A percentile compares a stretch with the other conserved stretches of the same genome.
These are phyloP conservation scores for Boletales sp. DNA, from an alignment of 768 basidiomycete genomes.

Conservation along the genomic window DNA sequence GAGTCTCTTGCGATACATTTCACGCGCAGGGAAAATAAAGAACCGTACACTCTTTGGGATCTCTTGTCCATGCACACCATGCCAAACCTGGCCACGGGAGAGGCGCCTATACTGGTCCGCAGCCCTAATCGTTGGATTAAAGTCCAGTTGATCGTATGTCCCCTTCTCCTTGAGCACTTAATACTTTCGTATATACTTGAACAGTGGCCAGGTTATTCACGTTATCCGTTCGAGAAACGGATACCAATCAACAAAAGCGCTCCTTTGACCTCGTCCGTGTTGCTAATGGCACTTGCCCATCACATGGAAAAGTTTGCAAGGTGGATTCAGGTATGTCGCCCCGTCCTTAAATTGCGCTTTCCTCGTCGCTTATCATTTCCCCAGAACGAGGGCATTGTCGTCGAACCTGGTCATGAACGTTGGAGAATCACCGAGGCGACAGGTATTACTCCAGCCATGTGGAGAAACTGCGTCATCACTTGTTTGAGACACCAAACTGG, in stretches of 20 bases:
- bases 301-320: slow-evolving; percentile 31
- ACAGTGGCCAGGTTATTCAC: slow-evolving; percentile 50
- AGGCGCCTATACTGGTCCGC: slow-evolving; percentile 17
- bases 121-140: slow-evolving; percentile 30
- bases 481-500: slow-evolving; percentile 37
- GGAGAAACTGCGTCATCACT: slow-evolving; percentile 37
- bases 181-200: neutral
- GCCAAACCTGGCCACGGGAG: slow-evolving; percentile 22
- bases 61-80: slow-evolving; percentile 20
- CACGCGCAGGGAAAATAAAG: slow-evolving; percentile 17
- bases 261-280: slow-evolving; percentile 26
- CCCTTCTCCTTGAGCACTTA: neutral
- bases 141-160: slow-evolving; percentile 34
- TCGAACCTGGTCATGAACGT: slow-evolving; percentile 35
- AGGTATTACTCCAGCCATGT: slow-evolving; percentile 17
- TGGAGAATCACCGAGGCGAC: slow-evolving; percentile 33
- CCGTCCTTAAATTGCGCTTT: neutral
- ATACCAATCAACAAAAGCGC: slow-evolving; percentile 32
- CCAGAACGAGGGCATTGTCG: slow-evolving; percentile 25
- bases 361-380: neutral
- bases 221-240: slow-evolving; percentile 36
- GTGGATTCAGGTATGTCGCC: slow-evolving; percentile 29
- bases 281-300: slow-evolving; percentile 31
- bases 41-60: slow-evolving; percentile 27
- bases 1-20: slow-evolving; percentile 32